Percentiles rank a stretch among this genome's conserved stretches.
phyloP scores from a whole-genome alignment of 140 eudicot genomes.

The Anethum foeniculum region DNA sequence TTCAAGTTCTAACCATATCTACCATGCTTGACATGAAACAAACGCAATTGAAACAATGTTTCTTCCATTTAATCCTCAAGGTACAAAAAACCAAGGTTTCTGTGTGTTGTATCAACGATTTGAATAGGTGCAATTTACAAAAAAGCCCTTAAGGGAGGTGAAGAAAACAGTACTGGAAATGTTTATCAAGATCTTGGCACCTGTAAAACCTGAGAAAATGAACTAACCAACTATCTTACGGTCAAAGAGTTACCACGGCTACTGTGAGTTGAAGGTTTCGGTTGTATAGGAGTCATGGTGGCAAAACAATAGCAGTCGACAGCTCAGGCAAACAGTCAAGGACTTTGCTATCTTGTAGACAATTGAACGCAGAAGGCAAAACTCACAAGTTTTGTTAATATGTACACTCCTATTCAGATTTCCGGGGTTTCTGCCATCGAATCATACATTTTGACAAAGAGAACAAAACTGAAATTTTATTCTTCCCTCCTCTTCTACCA shows the following conservation, averaged over 20 bases:
- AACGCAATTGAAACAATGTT: neutral
- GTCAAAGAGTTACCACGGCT: neutral
- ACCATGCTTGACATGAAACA: neutral
- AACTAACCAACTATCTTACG: slow-evolving; percentile 9
- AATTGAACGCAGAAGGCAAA: slow-evolving; percentile 14
- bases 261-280: neutral
- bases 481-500: slow-evolving; percentile 49
- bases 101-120: neutral
- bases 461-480: slow-evolving; percentile 49
- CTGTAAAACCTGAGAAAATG: slow-evolving; percentile 16
- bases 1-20: neutral
- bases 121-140: slow-evolving; percentile 26
- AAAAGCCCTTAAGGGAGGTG: slow-evolving; percentile 21
- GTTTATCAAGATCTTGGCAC: slow-evolving; percentile 22
- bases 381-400: slow-evolving; percentile 1
- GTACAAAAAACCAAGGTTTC: neutral
- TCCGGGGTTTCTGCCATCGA: slow-evolving; percentile 81
- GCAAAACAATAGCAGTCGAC: neutral
- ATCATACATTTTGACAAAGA: slow-evolving; percentile 52
- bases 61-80: neutral
- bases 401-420: slow-evolving; percentile 46
- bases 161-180: slow-evolving; percentile 20
- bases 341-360: slow-evolving; percentile 6
- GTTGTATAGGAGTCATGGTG: neutral
- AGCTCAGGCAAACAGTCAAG: neutral